phyloP scores from a whole-genome alignment of 768 basidiomycete genomes.

The Terana coerulea region DNA sequence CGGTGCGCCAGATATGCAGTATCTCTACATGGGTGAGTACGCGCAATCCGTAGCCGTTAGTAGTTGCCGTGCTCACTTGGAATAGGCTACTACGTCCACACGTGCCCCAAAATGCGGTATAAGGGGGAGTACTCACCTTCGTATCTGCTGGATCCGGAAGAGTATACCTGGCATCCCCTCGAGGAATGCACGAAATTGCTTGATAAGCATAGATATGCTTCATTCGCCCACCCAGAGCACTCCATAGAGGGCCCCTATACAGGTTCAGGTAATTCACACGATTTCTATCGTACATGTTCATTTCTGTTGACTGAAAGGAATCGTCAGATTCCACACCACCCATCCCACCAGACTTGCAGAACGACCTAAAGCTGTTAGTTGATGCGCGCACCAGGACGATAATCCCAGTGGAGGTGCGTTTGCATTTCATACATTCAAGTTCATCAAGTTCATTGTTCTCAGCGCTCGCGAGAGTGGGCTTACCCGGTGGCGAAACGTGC shows the following conservation, averaged over 20 bases:
- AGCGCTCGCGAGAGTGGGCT: conserved; percentile 19
- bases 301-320: too few relatives aligned
- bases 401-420: not conserved
- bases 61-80: too few relatives aligned
- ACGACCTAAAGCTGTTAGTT: not conserved
- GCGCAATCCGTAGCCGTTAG: too few relatives aligned
- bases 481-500: conserved; percentile 8
- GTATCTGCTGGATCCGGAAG: conserved; percentile 82
- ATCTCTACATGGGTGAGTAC: conserved; percentile 81
- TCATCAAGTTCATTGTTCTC: not conserved
- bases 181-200: conserved; percentile 55
- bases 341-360: not conserved
- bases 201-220: conserved; percentile 63
- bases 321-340: not conserved
- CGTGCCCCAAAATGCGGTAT: conserved; percentile 93
- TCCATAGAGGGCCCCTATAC: conserved; percentile 37
- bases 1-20: conserved; percentile 59
- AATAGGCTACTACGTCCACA: conserved; percentile 88
- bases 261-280: conserved; percentile 21
- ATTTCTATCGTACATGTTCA: not conserved
- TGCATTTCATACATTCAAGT: not conserved
- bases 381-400: not conserved
- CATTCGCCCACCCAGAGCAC: conserved; percentile 61
- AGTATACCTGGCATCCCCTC: conserved; percentile 73
- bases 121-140: conserved; percentile 93